phyloP scores from a whole-genome alignment of 306 rosid species.

The Cicer judaicum region DNA sequence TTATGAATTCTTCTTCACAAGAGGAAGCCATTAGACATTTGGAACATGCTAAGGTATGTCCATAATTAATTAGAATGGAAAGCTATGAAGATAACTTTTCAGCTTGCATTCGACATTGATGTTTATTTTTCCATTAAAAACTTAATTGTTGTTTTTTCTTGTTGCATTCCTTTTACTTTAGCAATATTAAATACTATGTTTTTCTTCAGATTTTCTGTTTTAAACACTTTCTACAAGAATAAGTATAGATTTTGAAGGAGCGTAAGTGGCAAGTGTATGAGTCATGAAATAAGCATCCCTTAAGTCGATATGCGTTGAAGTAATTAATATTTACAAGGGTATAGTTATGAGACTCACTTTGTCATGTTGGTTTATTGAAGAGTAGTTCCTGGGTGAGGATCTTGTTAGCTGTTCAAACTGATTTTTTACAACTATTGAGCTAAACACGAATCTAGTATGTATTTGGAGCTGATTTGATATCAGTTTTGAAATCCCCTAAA shows the following conservation, averaged over 20 bases:
- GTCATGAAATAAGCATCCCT: not conserved
- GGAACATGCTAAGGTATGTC: conserved; percentile 89
- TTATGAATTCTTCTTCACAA: conserved; percentile 79
- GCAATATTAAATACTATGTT: conserved; percentile 5
- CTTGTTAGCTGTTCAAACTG: conserved; percentile 8
- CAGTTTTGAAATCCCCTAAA: not conserved
- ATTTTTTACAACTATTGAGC: not conserved
- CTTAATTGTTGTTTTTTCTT: not conserved
- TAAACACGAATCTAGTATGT: not conserved
- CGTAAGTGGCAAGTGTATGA: not conserved
- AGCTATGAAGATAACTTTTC: conserved; percentile 16
- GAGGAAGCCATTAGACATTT: conserved; percentile 95
- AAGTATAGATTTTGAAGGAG: conserved; percentile 25
- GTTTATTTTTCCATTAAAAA: not conserved
- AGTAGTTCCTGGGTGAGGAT: conserved; percentile 29
- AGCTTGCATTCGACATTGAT: conserved; percentile 1
- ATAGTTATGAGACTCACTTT: conserved; percentile 5
- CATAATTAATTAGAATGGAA: conserved; percentile 35
- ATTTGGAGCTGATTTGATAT: conserved; percentile 13
- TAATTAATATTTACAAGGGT: conserved; percentile 11
- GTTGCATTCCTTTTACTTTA: not conserved
- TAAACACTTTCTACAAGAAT: conserved; percentile 4
- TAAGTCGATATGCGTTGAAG: not conserved
- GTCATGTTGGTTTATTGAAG: conserved; percentile 18
- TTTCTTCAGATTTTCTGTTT: conserved; percentile 10